phyloP scores from a whole-genome alignment of 305 asterid species.

The Coffea humblotiana region DNA sequence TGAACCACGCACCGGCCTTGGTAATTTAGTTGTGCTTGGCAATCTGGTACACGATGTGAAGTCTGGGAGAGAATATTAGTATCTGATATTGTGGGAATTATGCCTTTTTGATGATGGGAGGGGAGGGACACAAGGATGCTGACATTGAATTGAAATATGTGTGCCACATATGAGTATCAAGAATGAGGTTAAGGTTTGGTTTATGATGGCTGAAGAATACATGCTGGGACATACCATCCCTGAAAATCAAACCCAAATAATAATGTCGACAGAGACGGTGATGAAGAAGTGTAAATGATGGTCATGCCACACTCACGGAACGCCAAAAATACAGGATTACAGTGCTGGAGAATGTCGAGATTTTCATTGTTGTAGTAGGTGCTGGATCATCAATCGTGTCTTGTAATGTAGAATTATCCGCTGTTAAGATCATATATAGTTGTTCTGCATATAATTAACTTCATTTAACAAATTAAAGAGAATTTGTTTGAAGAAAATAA shows the following conservation, averaged over 20 bases:
- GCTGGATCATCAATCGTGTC: too few relatives aligned
- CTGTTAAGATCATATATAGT: too few relatives aligned
- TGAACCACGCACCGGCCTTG: background rate
- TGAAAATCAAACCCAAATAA: background rate
- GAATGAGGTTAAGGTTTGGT: slow-evolving; percentile 1
- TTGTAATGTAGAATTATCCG: too few relatives aligned
- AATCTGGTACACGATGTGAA: too few relatives aligned
- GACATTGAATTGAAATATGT: too few relatives aligned
- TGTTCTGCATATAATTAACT: too few relatives aligned
- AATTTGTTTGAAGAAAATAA: too few relatives aligned
- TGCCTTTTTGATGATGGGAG: background rate
- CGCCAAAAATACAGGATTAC: too few relatives aligned
- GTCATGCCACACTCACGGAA: background rate
- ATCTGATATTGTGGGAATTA: background rate
- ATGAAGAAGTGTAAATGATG: background rate
- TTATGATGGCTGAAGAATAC: background rate
- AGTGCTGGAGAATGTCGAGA: too few relatives aligned
- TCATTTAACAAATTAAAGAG: too few relatives aligned
- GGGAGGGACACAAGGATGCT: background rate
- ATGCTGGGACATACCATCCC: background rate
- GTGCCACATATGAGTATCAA: background rate
- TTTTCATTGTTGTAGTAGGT: too few relatives aligned
- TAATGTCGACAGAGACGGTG: background rate
- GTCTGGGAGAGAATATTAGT: background rate
- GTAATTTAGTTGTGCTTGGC: background rate